Evolutionary conservation across 345 rosid species (phyloP).

Genomic region (Linum usitatissimum): DNA sequence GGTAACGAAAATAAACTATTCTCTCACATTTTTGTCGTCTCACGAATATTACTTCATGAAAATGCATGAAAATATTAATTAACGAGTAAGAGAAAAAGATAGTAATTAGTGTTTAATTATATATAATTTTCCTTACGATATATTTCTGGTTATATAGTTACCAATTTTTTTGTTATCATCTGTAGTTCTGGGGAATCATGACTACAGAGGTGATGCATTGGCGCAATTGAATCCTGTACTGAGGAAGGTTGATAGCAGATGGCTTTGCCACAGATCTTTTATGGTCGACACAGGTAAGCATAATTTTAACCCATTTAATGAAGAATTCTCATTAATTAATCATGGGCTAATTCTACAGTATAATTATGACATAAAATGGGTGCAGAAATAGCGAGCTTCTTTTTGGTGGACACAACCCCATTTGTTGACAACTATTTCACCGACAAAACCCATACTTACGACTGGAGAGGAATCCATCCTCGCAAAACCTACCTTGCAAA

Average conservation of each 20-base stretch:
- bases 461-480: slow-evolving; percentile 55
- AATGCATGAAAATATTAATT: too few relatives aligned
- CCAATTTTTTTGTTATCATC: not conserved
- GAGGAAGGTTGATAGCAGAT: slow-evolving; percentile 14
- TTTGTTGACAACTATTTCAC: slow-evolving; percentile 51
- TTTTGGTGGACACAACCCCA: slow-evolving; percentile 72
- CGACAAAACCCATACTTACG: slow-evolving; percentile 39
- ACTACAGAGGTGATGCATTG: slow-evolving; percentile 27
- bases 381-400: slow-evolving; percentile 45
- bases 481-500: slow-evolving; percentile 32
- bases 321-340: not conserved
- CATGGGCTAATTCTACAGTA: too few relatives aligned
- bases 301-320: not conserved
- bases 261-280: slow-evolving; percentile 27
- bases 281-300: slow-evolving; percentile 19
- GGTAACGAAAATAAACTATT: too few relatives aligned
- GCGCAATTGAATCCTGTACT: slow-evolving; percentile 22
- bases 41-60: too few relatives aligned
- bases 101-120: too few relatives aligned
- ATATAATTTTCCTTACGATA: too few relatives aligned
- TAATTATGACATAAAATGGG: not conserved
- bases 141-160: too few relatives aligned
- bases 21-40: too few relatives aligned
- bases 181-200: slow-evolving; percentile 32
- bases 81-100: too few relatives aligned